Evolutionary conservation across 2,329 filamentous ascomycete genomes (phyloP).

Genomic region (Pseudogymnoascus sp.): DNA sequence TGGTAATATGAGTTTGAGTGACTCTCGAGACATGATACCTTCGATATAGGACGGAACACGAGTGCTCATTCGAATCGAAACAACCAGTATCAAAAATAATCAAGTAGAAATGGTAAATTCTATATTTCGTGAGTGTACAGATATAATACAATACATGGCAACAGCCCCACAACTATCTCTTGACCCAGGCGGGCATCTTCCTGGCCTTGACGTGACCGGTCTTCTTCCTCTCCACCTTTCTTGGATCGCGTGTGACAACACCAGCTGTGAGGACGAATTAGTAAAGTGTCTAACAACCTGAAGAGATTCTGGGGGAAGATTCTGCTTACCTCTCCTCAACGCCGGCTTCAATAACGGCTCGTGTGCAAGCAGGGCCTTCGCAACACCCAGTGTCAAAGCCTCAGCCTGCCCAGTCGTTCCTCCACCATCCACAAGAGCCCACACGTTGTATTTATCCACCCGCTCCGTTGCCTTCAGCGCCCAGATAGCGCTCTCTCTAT

Average conservation of each 20-base stretch:
- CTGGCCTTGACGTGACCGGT: slow-evolving; percentile 90
- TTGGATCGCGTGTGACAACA: slow-evolving; percentile 81
- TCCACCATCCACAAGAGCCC: slow-evolving; percentile 75
- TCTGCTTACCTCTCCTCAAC: slow-evolving; percentile 72
- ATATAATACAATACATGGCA: slow-evolving; percentile 26
- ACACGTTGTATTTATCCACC: slow-evolving; percentile 95
- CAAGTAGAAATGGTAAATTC: slow-evolving; percentile 6
- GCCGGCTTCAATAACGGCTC: slow-evolving; percentile 86
- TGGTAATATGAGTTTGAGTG: not conserved
- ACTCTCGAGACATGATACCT: too few species aligned
- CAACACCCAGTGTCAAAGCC: slow-evolving; percentile 81
- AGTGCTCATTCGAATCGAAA: too few species aligned
- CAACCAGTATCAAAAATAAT: not conserved
- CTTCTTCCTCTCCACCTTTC: slow-evolving; percentile 97
- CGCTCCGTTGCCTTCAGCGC: slow-evolving; percentile 73
- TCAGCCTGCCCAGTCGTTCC: slow-evolving; percentile 94
- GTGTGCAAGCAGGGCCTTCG: slow-evolving; percentile 79
- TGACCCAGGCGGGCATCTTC: slow-evolving; percentile 98
- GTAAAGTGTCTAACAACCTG: slow-evolving; percentile 28
- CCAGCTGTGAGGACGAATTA: slow-evolving; percentile 56
- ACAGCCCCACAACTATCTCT: slow-evolving; percentile 38
- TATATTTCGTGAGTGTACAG: slow-evolving; percentile 10
- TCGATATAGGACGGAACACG: too few species aligned
- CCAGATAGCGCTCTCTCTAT: slow-evolving; percentile 92
- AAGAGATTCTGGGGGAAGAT: not conserved